These are phyloP conservation scores for Inga leiocalycina DNA, from an alignment of 306 rosid species.

Conservation along the genomic window DNA sequence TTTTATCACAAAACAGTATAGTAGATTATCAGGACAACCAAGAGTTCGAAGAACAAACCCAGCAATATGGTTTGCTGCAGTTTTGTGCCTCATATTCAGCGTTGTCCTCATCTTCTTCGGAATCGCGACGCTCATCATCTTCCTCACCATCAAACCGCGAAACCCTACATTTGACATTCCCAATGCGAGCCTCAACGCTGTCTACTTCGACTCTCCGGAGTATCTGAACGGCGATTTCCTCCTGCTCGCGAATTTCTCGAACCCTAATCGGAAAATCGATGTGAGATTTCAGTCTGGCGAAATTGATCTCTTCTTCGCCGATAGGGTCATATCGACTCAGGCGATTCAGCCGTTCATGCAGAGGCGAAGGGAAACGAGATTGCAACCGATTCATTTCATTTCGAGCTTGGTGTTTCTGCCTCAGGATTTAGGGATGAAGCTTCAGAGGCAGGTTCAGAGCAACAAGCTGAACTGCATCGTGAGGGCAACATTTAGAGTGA, in stretches of 20 bases:
- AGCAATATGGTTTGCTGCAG: conserved; percentile 71
- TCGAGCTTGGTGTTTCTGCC: conserved; percentile 89
- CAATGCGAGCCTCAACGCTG: conserved; percentile 71
- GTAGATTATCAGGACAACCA: conserved; percentile 41
- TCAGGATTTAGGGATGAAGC: conserved; percentile 64
- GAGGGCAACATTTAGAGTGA: conserved; percentile 76
- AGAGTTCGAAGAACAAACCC: conserved; percentile 69
- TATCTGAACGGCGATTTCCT: conserved; percentile 83
- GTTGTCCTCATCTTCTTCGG: conserved; percentile 80
- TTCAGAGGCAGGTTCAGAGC: conserved; percentile 68
- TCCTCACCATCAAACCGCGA: conserved; percentile 67
- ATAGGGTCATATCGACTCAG: conserved; percentile 71
- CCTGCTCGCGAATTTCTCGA: conserved; percentile 77
- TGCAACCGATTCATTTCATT: conserved; percentile 64
- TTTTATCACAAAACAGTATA: conserved; percentile 29
- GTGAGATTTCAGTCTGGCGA: conserved; percentile 64
- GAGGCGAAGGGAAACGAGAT: conserved; percentile 57
- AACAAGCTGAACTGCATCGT: conserved; percentile 60
- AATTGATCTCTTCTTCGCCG: conserved; percentile 68
- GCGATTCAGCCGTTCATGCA: conserved; percentile 65
- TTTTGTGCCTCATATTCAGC: conserved; percentile 76
- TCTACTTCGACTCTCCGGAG: conserved; percentile 76
- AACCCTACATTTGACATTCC: conserved; percentile 74
- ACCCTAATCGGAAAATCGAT: conserved; percentile 71
- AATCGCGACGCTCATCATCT: conserved; percentile 65